Base-by-base conservation (phyloP, 257 asterid genomes). In the Rhazya stricta region DNA sequence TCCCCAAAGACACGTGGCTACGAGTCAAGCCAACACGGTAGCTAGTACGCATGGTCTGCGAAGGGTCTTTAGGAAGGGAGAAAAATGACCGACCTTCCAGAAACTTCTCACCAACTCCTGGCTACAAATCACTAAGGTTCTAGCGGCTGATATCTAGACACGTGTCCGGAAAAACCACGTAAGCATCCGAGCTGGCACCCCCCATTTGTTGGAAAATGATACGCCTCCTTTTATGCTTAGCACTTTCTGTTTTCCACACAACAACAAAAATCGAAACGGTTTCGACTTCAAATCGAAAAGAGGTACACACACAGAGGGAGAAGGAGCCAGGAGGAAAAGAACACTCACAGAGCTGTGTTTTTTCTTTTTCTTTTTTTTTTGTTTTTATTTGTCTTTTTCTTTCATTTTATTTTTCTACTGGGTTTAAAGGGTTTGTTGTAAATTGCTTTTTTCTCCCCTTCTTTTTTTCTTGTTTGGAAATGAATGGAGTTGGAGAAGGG, bases 401-500 rank as follows among this genome's bases (percentile, higher is more conserved):
- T 15, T 25, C 12, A 1, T 11, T 19, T 50, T 4, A 30, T 21
- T 32, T 39, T 5, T n/a, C 69, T 36, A 1, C 53, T 34, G 75
- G 43, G 62, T 21, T 53, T 58, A 6, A 39, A 29, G 19, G 69
- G 58, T 27, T 29, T 25, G 53, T 39, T 39, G 79, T 75, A 53
- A 46, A 76, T 81, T 50, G 65, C 34, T 7, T 0, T 21, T 63
- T 67, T 19, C 36, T 70, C 0, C 10, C 25, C 9, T 34, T 41
- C 1, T 29, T 73, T 57, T 76, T 15, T 4, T 41, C 27, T 16
- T 45, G 61, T 21, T 12, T 63, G 54, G 80, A 62, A 67, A 93
- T 93, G 96, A 79, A 87, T 75, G 86, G 88, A 60, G 81, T 81
- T 85, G 86, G 87, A 81, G 91, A 78, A 80, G 89, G 88, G 85